phyloP scores from a whole-genome alignment of 768 basidiomycete genomes.

The Phaffia australis region DNA sequence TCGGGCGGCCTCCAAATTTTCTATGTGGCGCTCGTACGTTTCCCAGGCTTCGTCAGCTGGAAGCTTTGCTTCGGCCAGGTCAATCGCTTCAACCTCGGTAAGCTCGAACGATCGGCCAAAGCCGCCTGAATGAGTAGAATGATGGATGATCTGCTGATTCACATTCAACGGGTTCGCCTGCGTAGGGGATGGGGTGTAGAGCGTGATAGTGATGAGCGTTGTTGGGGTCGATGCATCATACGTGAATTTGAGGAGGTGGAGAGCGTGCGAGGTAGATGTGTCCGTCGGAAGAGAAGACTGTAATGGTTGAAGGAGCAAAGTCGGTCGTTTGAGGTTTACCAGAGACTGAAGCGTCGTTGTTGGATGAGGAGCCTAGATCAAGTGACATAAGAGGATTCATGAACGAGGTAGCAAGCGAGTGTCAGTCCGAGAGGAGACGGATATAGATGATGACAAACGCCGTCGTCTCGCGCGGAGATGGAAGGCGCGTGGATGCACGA shows the following conservation, averaged over 20 bases:
- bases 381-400: neutral
- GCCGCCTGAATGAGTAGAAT: constrained; percentile 63
- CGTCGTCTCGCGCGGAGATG: neutral
- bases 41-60: too few relatives aligned
- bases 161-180: constrained; percentile 35
- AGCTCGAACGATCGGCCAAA: constrained; percentile 64
- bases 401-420: neutral
- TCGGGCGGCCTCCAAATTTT: constrained; percentile 12
- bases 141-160: constrained; percentile 45
- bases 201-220: constrained; percentile 66
- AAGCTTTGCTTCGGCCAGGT: constrained; percentile 48
- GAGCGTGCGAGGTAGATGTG: constrained; percentile 47
- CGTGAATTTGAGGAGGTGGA: constrained; percentile 76
- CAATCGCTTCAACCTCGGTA: constrained; percentile 67
- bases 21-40: constrained; percentile 43
- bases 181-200: constrained; percentile 50
- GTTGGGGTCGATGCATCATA: constrained; percentile 85
- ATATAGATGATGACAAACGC: neutral
- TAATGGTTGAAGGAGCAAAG: constrained; percentile 50
- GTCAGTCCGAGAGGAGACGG: neutral
- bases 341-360: constrained; percentile 89
- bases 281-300: constrained; percentile 16
- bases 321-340: constrained; percentile 86
- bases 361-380: constrained; percentile 57
- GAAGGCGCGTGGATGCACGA: neutral